phyloP scores from a whole-genome alignment of 805 yeast species.

The Dipodascopsis uninucleata region DNA sequence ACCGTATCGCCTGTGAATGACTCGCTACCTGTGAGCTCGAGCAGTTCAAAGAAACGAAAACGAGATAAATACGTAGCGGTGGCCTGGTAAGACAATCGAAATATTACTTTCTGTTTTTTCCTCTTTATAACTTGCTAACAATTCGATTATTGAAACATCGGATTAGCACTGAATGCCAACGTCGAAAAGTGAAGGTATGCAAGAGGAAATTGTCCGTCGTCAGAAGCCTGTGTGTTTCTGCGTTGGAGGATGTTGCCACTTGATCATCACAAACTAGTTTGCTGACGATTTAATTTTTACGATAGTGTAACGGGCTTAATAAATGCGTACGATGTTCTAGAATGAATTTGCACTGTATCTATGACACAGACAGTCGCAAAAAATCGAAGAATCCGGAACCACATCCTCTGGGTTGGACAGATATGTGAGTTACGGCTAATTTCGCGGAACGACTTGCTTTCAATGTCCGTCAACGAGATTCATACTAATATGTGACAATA shows the following conservation, averaged over 20 bases:
- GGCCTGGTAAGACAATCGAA: constrained; percentile 18
- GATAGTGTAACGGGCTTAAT: constrained; percentile 29
- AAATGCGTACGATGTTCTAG: constrained; percentile 29
- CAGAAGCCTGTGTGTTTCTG: too few relatives aligned
- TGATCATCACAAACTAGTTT: too few relatives aligned
- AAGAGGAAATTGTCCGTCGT: not conserved
- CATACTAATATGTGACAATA: not conserved
- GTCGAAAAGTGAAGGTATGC: constrained; percentile 30
- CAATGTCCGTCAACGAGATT: not conserved
- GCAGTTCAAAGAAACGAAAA: constrained; percentile 3
- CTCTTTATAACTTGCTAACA: not conserved
- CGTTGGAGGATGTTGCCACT: too few relatives aligned
- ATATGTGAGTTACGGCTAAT: constrained; percentile 4
- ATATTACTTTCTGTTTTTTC: not conserved
- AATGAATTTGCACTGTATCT: constrained; percentile 25
- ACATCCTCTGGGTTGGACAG: constrained; percentile 2
- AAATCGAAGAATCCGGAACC: constrained; percentile 8
- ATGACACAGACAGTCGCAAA: too few relatives aligned
- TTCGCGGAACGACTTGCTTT: not conserved
- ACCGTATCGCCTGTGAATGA: too few relatives aligned
- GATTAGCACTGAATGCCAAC: constrained; percentile 28
- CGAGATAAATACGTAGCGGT: constrained; percentile 23
- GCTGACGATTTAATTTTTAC: not conserved
- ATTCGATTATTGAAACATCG: constrained; percentile 9
- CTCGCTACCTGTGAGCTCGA: not conserved